Evolutionary conservation across 208 protist species (phyloP).

Genomic region (Tritrichomonas musculus): DNA sequence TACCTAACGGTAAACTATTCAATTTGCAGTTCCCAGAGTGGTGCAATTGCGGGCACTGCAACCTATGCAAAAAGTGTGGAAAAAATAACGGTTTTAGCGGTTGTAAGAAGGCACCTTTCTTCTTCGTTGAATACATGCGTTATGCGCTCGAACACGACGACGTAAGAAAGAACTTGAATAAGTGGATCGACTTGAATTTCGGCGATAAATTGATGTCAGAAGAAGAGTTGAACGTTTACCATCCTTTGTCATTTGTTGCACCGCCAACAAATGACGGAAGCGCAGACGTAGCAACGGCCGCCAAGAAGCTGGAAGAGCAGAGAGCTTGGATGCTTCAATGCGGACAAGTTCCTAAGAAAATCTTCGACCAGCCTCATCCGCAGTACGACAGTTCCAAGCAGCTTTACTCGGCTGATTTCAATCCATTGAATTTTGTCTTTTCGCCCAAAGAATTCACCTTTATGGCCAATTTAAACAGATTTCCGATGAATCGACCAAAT

Average conservation of each 20-base stretch:
- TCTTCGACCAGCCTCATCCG: not conserved
- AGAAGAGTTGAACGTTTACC: not conserved
- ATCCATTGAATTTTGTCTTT: not conserved
- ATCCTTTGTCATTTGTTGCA: not conserved
- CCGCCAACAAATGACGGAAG: too few relatives aligned
- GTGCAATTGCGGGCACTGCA: too few relatives aligned
- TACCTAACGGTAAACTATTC: not conserved
- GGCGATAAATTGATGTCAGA: not conserved
- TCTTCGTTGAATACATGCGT: not conserved
- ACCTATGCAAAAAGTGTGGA: too few relatives aligned
- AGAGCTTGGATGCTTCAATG: not conserved
- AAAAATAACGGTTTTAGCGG: too few relatives aligned
- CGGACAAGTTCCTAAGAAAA: not conserved
- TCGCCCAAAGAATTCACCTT: not conserved
- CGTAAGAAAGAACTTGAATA: not conserved
- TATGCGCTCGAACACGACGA: not conserved
- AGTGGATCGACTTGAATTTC: not conserved
- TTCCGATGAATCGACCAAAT: too few relatives aligned
- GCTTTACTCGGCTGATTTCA: not conserved
- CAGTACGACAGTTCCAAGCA: not conserved
- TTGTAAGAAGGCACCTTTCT: too few relatives aligned
- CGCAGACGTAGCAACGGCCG: too few relatives aligned
- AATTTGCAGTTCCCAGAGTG: not conserved
- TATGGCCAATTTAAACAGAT: too few relatives aligned
- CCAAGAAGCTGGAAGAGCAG: too few relatives aligned